Percentiles rank a stretch among this genome's conserved stretches.
Conservation (phyloP, 495 filamentous ascomycete genomes). For the Trichoderma asperelloides region DNA sequence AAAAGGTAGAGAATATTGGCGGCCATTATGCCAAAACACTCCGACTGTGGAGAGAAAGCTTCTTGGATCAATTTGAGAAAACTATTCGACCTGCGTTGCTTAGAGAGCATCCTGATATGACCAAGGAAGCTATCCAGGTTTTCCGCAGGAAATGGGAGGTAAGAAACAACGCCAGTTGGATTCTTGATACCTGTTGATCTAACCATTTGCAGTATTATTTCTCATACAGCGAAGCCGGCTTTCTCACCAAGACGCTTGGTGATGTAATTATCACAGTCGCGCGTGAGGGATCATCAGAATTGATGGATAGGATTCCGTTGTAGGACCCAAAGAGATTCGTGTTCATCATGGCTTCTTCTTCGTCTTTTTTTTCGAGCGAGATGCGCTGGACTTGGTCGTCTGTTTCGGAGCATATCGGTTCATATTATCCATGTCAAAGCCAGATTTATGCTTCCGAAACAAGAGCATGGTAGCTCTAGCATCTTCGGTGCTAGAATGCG, state of each 20-base stretch:
- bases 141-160: conserved; percentile 63
- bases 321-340: conserved; percentile 17
- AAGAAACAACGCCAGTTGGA: conserved; percentile 13
- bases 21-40: conserved; percentile 62
- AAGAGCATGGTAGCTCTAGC: conserved; percentile 81
- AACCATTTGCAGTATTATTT: conserved; percentile 52
- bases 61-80: conserved; percentile 49
- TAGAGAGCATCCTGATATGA: conserved; percentile 44
- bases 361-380: conserved; percentile 26
- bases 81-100: conserved; percentile 47
- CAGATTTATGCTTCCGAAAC: conserved; percentile 69
- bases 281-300: conserved; percentile 55
- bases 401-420: conserved; percentile 47
- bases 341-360: conserved; percentile 19
- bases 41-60: conserved; percentile 57
- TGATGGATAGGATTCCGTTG: conserved; percentile 57
- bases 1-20: conserved; percentile 58
- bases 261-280: conserved; percentile 62
- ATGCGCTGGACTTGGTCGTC: conserved; percentile 21
- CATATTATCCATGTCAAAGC: conserved; percentile 71
- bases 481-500: conserved; percentile 70
- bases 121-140: conserved; percentile 48
- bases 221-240: conserved; percentile 63
- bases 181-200: background rate
- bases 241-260: conserved; percentile 58